Conservation (phyloP, 345 rosid species). For the Melaleuca alternifolia region DNA sequence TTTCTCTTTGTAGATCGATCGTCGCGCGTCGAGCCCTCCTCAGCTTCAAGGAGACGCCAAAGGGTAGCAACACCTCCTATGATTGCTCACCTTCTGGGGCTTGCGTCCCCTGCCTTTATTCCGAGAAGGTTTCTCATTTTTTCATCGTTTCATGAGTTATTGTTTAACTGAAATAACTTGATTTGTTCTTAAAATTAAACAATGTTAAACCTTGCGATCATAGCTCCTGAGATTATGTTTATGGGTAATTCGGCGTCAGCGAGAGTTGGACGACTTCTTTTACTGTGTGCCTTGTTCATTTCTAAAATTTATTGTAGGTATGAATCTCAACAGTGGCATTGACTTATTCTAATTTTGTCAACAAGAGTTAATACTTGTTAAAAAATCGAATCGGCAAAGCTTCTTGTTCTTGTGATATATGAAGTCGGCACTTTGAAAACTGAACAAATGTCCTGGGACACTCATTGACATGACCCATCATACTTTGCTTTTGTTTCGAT, state of each 20-base stretch:
- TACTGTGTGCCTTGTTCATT: background rate
- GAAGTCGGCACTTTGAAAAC: background rate
- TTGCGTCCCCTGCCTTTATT: conserved; percentile 70
- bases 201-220: background rate
- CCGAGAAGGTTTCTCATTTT: conserved; percentile 50
- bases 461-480: background rate
- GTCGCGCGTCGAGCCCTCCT: conserved; percentile 41
- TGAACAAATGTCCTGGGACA: background rate
- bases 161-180: background rate
- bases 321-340: background rate
- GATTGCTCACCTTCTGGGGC: conserved; percentile 94
- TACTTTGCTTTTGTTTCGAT: background rate
- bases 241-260: too few species aligned
- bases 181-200: background rate
- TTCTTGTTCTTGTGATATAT: background rate
- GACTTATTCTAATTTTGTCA: background rate
- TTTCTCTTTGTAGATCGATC: background rate
- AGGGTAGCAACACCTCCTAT: conserved; percentile 58
- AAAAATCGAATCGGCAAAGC: background rate
- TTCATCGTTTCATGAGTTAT: background rate
- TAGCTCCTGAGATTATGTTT: background rate
- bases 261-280: background rate
- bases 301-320: background rate
- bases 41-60: conserved; percentile 56
- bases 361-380: background rate